Evolutionary conservation across 495 filamentous ascomycete genomes (phyloP).

Genomic region (Tuber indicum): DNA sequence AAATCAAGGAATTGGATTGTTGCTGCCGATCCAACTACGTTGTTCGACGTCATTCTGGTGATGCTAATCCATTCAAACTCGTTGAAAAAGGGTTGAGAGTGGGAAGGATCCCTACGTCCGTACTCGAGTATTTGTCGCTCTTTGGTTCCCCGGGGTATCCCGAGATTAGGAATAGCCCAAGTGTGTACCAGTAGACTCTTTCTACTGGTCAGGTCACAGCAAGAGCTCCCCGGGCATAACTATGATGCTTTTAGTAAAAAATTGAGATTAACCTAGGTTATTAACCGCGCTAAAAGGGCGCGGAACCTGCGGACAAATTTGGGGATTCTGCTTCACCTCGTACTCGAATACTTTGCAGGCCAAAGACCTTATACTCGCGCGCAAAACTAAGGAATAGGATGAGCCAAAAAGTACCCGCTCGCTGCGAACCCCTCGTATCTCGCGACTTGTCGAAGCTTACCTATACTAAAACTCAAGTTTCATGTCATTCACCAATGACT

Average conservation of each 20-base stretch:
- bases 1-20: background rate
- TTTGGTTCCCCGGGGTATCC: no score
- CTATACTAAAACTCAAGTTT: background rate
- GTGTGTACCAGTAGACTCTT: no score
- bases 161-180: no score
- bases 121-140: no score
- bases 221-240: no score
- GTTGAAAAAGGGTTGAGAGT: background rate
- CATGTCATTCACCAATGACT: background rate
- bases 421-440: background rate
- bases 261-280: no score
- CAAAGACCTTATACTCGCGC: background rate
- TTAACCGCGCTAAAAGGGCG: no score
- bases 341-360: background rate
- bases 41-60: background rate
- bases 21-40: background rate
- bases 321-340: background rate
- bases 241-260: no score
- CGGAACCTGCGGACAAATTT: no score
- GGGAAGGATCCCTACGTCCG: background rate
- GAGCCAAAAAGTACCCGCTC: background rate
- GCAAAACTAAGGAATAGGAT: no score
- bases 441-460: background rate
- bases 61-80: background rate
- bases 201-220: no score